phyloP scores from a whole-genome alignment of 345 rosid species.

The Carallia pectinifolia region DNA sequence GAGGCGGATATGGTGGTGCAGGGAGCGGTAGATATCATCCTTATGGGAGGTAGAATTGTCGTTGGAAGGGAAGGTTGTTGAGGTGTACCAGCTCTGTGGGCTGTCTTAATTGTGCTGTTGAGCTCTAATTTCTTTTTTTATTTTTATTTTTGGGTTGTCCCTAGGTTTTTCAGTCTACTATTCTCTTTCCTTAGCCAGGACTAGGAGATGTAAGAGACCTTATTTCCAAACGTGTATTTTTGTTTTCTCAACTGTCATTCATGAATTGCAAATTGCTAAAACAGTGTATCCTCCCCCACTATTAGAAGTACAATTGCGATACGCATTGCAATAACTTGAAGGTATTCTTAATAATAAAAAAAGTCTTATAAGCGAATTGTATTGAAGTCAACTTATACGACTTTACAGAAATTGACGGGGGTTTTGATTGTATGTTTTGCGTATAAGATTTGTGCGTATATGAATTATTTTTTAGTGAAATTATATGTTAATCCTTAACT shows the following conservation, averaged over 20 bases:
- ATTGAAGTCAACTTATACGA: too few relatives aligned
- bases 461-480: too few relatives aligned
- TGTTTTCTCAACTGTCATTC: background rate
- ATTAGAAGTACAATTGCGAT: background rate
- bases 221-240: background rate
- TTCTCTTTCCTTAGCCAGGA: conserved; percentile 2
- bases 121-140: background rate
- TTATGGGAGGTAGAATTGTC: conserved; percentile 61
- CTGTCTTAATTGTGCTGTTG: conserved; percentile 11
- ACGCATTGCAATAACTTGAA: background rate
- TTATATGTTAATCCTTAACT: too few relatives aligned
- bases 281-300: conserved; percentile 6
- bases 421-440: too few relatives aligned
- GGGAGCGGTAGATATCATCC: conserved; percentile 85
- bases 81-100: conserved; percentile 9
- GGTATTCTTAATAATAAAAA: too few relatives aligned
- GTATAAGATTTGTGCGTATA: too few relatives aligned
- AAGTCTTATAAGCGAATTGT: too few relatives aligned
- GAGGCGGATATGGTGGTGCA: conserved; percentile 30
- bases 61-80: background rate
- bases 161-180: background rate
- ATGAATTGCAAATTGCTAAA: conserved; percentile 20
- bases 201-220: conserved; percentile 7
- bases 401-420: too few relatives aligned
- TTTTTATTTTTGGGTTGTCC: background rate